These are phyloP conservation scores for Microbotryum intermedium DNA, from an alignment of 1,284 basidiomycete species.

Conservation along the genomic window DNA sequence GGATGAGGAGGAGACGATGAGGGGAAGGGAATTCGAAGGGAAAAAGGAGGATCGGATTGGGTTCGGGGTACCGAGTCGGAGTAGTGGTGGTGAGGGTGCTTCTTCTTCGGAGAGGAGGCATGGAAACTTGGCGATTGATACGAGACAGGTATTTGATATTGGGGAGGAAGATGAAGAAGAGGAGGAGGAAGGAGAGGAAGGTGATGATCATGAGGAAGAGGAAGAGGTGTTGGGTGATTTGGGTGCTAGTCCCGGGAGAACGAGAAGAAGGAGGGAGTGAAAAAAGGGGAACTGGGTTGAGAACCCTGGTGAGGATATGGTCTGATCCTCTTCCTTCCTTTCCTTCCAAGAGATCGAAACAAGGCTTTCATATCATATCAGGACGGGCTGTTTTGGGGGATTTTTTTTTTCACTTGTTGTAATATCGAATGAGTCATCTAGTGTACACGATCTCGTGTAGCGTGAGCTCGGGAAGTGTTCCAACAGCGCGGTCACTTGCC, in stretches of 20 bases:
- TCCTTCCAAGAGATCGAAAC: too few relatives aligned
- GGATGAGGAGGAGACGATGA: not conserved
- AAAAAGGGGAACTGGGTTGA: too few relatives aligned
- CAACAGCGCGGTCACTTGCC: too few relatives aligned
- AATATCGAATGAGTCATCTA: too few relatives aligned
- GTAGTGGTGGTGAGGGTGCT: not conserved
- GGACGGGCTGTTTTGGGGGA: too few relatives aligned
- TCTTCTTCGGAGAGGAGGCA: too few relatives aligned
- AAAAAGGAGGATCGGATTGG: not conserved
- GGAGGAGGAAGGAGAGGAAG: not conserved
- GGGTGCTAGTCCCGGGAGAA: conserved; percentile 3
- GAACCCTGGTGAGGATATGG: too few relatives aligned
- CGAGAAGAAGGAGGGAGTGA: not conserved
- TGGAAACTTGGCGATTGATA: not conserved
- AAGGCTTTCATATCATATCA: too few relatives aligned
- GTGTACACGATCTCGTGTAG: too few relatives aligned
- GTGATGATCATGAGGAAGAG: not conserved
- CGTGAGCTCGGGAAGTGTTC: too few relatives aligned
- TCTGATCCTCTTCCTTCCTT: too few relatives aligned
- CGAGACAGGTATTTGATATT: conserved; percentile 21
- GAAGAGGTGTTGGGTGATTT: conserved; percentile 17
- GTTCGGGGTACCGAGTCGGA: not conserved
- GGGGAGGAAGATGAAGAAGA: conserved; percentile 21
- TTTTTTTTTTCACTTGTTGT: too few relatives aligned
- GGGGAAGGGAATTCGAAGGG: not conserved